These are phyloP conservation scores for Paramecium octaurelia DNA, from an alignment of 73 alveolate species.

Conservation along the genomic window DNA sequence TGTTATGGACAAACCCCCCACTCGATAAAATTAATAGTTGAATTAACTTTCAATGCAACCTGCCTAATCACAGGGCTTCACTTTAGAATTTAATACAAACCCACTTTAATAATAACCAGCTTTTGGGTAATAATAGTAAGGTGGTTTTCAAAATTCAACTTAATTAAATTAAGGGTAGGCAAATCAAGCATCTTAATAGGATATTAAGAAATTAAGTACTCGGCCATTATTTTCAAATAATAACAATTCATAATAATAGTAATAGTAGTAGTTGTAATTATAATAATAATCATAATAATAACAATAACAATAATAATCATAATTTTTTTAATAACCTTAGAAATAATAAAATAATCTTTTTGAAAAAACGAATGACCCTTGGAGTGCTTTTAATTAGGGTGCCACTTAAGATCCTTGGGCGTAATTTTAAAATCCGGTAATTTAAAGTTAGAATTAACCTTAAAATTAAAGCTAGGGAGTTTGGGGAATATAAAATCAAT, in stretches of 20 bases:
- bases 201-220: not conserved
- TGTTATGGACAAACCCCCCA: not conserved
- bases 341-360: not conserved
- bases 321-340: not conserved
- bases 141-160: not conserved
- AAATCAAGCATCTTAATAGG: not conserved
- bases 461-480: not conserved
- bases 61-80: not conserved
- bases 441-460: not conserved
- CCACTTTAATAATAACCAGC: not conserved
- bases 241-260: not conserved
- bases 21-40: not conserved
- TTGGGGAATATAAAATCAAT: not conserved
- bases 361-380: not conserved
- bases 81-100: not conserved
- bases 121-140: not conserved
- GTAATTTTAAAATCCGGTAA: not conserved
- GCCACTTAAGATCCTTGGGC: not conserved
- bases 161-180: not conserved
- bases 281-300: not conserved
- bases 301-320: not conserved
- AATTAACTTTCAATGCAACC: not conserved
- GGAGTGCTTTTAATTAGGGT: not conserved
- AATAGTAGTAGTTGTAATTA: not conserved
- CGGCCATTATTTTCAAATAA: not conserved